Base-by-base conservation (phyloP, 176 grass and related monocot genomes). In the Alloteropsis semialata region DNA sequence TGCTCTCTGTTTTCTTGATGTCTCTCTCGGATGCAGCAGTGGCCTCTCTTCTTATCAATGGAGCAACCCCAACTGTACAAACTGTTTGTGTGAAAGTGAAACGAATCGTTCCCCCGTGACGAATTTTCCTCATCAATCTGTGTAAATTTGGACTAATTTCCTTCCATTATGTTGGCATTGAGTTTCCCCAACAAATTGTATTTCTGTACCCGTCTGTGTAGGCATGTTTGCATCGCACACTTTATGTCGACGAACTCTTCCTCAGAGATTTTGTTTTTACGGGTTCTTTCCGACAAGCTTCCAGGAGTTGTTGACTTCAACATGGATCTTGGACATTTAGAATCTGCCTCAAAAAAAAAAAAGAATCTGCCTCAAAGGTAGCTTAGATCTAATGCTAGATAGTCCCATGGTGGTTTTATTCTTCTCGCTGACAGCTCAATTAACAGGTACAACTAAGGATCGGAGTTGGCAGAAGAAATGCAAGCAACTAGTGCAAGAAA, bases 301-400 rank as follows among this genome's bases (percentile, higher is more conserved):
- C 96, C 96, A 48, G 96, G 91, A 91, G 87, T 98, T 88, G 88
- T 98, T 88, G 88, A 98, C 89, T 98, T 98, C 91, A 64, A 74
- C 28, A 91, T 60, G 65, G 92, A 98, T 86, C 90, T 98, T 74
- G 41, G 85, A 10, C 84, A 91, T 83, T 91, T 98, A 63, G 92
- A 95, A 89, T 86, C 88, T 62, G 92, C 90, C 73, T 88, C 96
- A 27, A 98, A 93, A n/a, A n/a, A n/a, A n/a, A n/a, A n/a, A n/a
- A n/a, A 63, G 92, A 95, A 89, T 86, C 88, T 62, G 92, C 90
- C 73, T 88, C 96, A 27, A 98, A 93, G 96, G 96, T 98, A 84
- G 38, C 55, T 81, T 33, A 82, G 22, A 84, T 80, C 38, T 57
- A 71, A 39, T 88, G 48, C 21, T 74, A 51, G 62, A 69, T 65